These are phyloP conservation scores for Carex arenaria DNA, from an alignment of 202 grass and related monocot species.

Conservation along the genomic window DNA sequence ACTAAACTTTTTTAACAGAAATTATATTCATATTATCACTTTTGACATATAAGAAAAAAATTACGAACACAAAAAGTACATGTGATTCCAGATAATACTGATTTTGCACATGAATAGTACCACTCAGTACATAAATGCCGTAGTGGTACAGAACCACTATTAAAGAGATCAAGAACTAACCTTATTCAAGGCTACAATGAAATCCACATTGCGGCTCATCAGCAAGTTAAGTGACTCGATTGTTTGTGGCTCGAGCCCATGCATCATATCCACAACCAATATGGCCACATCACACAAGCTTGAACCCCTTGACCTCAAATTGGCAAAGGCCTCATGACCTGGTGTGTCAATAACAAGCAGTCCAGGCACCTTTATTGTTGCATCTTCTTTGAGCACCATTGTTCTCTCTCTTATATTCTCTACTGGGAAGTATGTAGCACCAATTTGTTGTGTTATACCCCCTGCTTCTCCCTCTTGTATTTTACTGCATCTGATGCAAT, in stretches of 20 bases:
- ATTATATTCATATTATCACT: neutral
- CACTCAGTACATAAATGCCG: neutral
- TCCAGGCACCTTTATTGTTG: constrained; percentile 80
- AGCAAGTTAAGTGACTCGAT: constrained; percentile 86
- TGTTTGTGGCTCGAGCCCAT: constrained; percentile 85
- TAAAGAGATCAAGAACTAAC: constrained; percentile 2
- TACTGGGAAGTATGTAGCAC: constrained; percentile 33
- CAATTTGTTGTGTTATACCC: constrained; percentile 50
- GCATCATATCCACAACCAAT: constrained; percentile 97
- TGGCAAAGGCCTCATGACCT: constrained; percentile 79
- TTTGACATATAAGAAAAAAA: neutral
- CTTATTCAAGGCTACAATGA: constrained; percentile 52
- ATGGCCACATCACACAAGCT: constrained; percentile 89
- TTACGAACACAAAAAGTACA: neutral
- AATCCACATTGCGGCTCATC: constrained; percentile 39
- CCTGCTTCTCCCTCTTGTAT: constrained; percentile 48
- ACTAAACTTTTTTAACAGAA: neutral
- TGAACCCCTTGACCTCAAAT: constrained; percentile 92
- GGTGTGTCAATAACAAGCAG: constrained; percentile 92
- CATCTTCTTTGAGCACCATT: constrained; percentile 52
- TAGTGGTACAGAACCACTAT: neutral
- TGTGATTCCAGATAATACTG: neutral
- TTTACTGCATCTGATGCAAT: constrained; percentile 62
- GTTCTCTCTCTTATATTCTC: constrained; percentile 42
- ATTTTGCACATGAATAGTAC: neutral